Evolutionary conservation across 805 yeast genomes (phyloP), one percentile per base, ranked within the genome.

Genomic region (Barnettozyma pratensis): DNA sequence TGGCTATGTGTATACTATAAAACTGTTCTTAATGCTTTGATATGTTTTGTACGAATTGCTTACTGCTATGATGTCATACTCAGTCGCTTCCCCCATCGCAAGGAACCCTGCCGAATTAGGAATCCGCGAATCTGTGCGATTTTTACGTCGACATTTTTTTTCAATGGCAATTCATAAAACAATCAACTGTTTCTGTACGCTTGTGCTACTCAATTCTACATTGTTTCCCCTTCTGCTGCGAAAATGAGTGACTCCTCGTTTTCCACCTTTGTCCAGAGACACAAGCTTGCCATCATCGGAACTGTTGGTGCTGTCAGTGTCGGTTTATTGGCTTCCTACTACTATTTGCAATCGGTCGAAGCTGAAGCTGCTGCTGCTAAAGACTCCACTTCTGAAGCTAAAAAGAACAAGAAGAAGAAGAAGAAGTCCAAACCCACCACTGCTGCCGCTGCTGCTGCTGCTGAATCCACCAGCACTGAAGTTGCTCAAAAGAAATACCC

Each of bases 261-360:
- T 32, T 44, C 42, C 43, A 39, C 39, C 25, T 47, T 49, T 37
- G 39, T 71, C 35, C 57, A 67, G 27, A 69, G 67, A 55, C 59
- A 85, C 70, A 83, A 76, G 64, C 70, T 79, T n/a, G 86, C 84
- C 38, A 74, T 85, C 47, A 69, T 80, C 32, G 77, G 84, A 41
- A 73, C 88, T 9, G 77, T 81, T 7, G 76, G 81, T 52, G 85
- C 85, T 44, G 79, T 80, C 50, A 76, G 80, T 45, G 75, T 83
- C 37, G 87, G 83, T 31, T 76, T 78, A 35, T 26, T 49, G n/a
- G 81, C 84, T 48, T 84, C 87, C 8, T 80, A 77, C 57, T 70
- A 73, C 52, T 77, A 75, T 57, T 73, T 72, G 47, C 69, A 67
- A 55, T 67, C 66, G 48, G 70, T 66, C 51, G 66, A 67, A 47